Conservation (phyloP, 306 rosid species). For the Prunus mume region DNA sequence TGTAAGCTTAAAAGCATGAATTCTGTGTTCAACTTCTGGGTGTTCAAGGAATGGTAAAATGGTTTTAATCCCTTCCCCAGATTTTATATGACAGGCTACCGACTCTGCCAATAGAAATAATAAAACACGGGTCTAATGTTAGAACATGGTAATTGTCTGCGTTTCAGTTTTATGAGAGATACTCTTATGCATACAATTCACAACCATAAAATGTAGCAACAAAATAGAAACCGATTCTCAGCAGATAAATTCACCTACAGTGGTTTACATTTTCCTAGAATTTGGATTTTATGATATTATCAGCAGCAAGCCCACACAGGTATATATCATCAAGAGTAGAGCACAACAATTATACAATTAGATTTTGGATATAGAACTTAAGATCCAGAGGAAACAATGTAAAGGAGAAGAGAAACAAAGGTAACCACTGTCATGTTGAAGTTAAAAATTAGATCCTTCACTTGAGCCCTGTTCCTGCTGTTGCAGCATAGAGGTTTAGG, state of each 20-base stretch:
- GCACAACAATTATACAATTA: background rate
- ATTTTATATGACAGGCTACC: slow-evolving; percentile 44
- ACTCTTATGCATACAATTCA: background rate
- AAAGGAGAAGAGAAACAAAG: background rate
- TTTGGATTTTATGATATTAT: background rate
- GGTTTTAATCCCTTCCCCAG: slow-evolving; percentile 41
- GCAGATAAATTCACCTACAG: background rate
- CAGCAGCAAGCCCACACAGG: background rate
- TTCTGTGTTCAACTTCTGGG: slow-evolving; percentile 47
- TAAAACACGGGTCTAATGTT: background rate
- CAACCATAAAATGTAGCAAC: background rate
- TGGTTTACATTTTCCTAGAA: background rate
- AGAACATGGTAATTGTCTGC: background rate
- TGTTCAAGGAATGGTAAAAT: slow-evolving; percentile 43
- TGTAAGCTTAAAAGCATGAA: slow-evolving; percentile 45
- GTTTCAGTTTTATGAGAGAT: background rate
- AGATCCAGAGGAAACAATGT: background rate
- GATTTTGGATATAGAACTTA: background rate
- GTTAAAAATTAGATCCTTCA: background rate
- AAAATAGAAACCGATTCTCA: background rate
- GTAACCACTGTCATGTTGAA: background rate
- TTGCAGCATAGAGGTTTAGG: background rate
- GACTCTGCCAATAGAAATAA: slow-evolving; percentile 29
- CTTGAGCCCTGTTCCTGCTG: background rate
- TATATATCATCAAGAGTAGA: background rate